Evolutionary conservation across 257 asterid species (phyloP).

Genomic region (Solanum chiquidenum): DNA sequence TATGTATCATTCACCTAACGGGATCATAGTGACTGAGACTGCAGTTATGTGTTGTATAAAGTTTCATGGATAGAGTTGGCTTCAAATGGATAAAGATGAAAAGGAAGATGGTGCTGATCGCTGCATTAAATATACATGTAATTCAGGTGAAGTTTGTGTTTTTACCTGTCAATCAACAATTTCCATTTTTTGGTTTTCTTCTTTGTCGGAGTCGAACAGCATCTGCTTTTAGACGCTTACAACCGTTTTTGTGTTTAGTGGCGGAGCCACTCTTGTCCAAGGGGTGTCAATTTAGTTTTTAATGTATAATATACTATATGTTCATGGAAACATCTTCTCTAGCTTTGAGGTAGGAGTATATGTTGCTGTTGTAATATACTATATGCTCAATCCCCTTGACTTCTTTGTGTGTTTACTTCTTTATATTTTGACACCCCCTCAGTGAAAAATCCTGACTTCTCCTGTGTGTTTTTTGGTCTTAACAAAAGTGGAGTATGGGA

Average conservation of each 20-base stretch:
- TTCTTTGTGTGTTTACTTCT: neutral
- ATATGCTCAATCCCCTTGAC: neutral
- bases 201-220: neutral
- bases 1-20: neutral
- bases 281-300: neutral
- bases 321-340: neutral
- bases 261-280: neutral
- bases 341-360: neutral
- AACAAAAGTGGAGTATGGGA: neutral
- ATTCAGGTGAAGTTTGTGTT: neutral
- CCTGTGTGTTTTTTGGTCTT: neutral
- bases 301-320: neutral
- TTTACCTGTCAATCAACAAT: neutral
- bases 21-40: neutral
- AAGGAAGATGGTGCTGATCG: neutral
- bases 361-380: neutral
- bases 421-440: neutral
- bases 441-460: neutral
- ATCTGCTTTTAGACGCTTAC: neutral
- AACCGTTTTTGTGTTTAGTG: neutral
- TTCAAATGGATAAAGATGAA: neutral
- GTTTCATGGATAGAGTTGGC: neutral
- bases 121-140: neutral
- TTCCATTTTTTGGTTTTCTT: neutral
- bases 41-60: neutral